Evolutionary conservation across 2,329 filamentous ascomycete genomes (phyloP), one percentile per base, ranked within the genome.

Genomic region (Monilinia fructicola): DNA sequence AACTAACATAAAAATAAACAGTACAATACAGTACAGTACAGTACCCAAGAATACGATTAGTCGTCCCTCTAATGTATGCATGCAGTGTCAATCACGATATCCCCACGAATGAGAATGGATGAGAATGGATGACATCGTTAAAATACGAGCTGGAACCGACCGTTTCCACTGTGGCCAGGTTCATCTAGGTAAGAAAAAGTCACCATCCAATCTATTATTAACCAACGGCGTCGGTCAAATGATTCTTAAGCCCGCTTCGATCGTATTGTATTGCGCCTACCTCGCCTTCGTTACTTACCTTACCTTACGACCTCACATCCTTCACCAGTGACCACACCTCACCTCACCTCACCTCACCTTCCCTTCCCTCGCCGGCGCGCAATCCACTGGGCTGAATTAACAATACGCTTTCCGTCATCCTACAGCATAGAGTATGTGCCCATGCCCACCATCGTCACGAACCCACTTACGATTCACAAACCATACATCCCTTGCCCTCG

Each of bases 101-200:
- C 56, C 42, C 26, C 26, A 59, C 56, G 56, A 59, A 59, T 59
- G 40, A 59, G 26, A 59, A 59, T 31, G 31, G 4, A 59, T 59
- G 40, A 59, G 26, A 59, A 59, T 31, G 31, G 4, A 46, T 48
- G 21, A 35, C 28, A 35, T 35, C 16, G 55, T 59, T 2, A 46
- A 10, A 46, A 46, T 46, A 59, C 40, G 23, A 59, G 31, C n/a
- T 16, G 42, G 16, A 44, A 48, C 31, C 28, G 21, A 46, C 42
- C 26, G 56, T 48, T 59, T 59, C 56, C 46, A 16, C 23, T 46
- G 56, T 46, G 56, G 42, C 55, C 31, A 31, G 31, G 56, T 59
- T 38, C 35, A 35, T 59, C 40, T 59, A 16, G 12, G 56, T 35
- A 31, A 46, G 40, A 58, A 28, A 44, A 28, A 31, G 6, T 21